phyloP scores from a whole-genome alignment of 2,329 filamentous ascomycete genomes.

The Talaromyces sp. region DNA sequence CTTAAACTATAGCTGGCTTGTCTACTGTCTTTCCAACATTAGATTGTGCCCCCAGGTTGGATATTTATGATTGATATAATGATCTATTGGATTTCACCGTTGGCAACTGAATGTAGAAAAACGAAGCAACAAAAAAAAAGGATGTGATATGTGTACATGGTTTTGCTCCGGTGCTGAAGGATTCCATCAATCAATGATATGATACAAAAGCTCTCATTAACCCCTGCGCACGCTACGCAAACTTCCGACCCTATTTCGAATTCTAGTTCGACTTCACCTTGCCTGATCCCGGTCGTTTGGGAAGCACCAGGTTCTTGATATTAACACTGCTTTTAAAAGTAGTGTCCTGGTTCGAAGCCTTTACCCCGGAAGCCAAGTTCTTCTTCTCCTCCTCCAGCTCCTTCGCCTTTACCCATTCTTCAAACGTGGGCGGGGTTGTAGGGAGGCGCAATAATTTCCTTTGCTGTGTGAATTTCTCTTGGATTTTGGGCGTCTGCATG shows the following conservation, averaged over 20 bases:
- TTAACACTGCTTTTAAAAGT: constrained; percentile 23
- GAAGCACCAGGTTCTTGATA: constrained; percentile 19
- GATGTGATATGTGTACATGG: constrained; percentile 1
- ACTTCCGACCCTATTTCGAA: not conserved
- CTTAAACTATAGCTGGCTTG: not conserved
- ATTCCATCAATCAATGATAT: constrained; percentile 8
- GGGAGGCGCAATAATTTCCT: constrained; percentile 62
- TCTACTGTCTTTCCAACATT: not conserved
- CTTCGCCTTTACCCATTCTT: constrained; percentile 41
- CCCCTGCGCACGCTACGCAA: not conserved
- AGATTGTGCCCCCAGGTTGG: not conserved
- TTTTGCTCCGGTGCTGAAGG: not conserved
- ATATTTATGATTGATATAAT: not conserved
- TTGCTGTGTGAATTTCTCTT: constrained; percentile 61
- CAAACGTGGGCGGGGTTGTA: constrained; percentile 36
- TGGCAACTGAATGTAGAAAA: not conserved
- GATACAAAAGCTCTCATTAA: constrained; percentile 1
- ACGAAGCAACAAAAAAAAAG: not conserved
- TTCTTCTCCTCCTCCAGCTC: constrained; percentile 32
- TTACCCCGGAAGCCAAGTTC: too few relatives aligned
- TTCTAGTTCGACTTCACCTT: constrained; percentile 1
- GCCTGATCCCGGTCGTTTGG: not conserved
- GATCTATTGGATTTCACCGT: not conserved
- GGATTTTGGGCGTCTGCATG: constrained; percentile 70
- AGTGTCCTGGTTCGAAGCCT: constrained; percentile 16